Evolutionary conservation across 371 early-diverging fungal genomes (phyloP).

Genomic region (Mucor ambiguus): DNA sequence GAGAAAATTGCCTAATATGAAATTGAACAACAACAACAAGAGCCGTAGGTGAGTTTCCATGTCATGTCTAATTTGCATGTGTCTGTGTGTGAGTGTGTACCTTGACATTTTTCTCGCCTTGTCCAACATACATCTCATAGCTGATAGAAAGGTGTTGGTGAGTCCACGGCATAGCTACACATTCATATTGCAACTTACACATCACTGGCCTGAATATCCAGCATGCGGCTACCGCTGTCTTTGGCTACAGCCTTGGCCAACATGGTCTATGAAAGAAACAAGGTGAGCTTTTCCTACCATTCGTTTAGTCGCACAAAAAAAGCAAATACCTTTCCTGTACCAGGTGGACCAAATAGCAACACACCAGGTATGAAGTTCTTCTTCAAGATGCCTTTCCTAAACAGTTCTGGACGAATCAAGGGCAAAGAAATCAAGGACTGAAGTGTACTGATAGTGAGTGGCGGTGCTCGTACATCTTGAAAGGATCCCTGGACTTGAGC

Average conservation of each 20-base stretch:
- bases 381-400: constrained; percentile 75
- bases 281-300: not conserved
- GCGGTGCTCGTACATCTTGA: constrained; percentile 60
- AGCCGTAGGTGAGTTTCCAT: not conserved
- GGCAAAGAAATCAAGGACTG: constrained; percentile 89
- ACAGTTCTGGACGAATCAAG: constrained; percentile 79
- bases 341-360: constrained; percentile 97
- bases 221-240: constrained; percentile 92
- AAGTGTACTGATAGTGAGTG: constrained; percentile 75
- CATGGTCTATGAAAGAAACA: constrained; percentile 69
- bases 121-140: constrained; percentile 96
- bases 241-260: constrained; percentile 97
- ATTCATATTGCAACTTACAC: constrained; percentile 48
- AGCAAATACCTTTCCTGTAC: constrained; percentile 79
- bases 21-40: constrained; percentile 9
- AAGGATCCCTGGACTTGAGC: constrained; percentile 67
- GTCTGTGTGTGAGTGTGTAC: constrained; percentile 8
- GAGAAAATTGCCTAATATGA: constrained; percentile 82
- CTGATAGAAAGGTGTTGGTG: constrained; percentile 8
- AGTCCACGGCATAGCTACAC: not conserved
- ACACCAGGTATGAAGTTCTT: constrained; percentile 82
- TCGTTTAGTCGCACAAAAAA: not conserved
- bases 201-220: constrained; percentile 93
- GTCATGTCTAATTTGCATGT: not conserved
- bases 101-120: constrained; percentile 96